A percentile compares a stretch with the other conserved stretches of the same genome.
Evolutionary conservation across 805 yeast genomes (phyloP).

Genomic region (Metschnikowia kunwiensis): DNA sequence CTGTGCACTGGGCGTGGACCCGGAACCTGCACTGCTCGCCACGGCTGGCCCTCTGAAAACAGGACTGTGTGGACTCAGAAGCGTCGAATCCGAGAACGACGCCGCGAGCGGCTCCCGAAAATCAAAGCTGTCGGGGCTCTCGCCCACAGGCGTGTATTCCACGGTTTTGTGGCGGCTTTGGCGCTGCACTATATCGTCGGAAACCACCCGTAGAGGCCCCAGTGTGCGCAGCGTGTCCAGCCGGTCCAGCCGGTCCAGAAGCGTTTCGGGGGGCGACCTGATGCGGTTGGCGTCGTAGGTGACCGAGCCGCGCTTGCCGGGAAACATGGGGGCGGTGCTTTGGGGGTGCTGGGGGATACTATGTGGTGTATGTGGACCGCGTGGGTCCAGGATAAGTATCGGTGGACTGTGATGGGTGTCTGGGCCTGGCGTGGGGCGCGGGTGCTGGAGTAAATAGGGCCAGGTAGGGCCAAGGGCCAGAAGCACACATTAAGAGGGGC

Average conservation of each 20-base stretch:
- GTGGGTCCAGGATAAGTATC: no score
- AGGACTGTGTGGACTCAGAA: neutral
- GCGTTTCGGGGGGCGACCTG: conserved; percentile 9
- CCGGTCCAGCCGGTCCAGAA: conserved; percentile 1
- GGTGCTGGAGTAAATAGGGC: no score
- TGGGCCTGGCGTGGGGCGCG: no score
- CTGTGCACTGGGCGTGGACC: no score
- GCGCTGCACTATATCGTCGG: conserved; percentile 9
- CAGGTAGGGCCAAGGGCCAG: no score
- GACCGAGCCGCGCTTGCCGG: conserved; percentile 16
- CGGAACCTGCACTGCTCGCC: no score
- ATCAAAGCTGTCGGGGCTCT: conserved; percentile 6
- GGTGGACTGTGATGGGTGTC: no score
- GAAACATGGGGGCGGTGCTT: neutral
- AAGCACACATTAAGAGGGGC: no score
- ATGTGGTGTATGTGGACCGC: no score
- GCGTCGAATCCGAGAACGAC: neutral
- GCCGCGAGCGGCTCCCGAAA: conserved; percentile 3
- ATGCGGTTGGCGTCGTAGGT: conserved; percentile 25
- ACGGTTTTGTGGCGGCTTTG: neutral
- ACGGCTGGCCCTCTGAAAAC: no score
- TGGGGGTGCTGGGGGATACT: no score
- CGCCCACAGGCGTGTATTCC: neutral
- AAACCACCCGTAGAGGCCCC: conserved; percentile 5
- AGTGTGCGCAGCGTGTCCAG: conserved; percentile 2